These are phyloP conservation scores for Moesziomyces sp. DNA, from an alignment of 1,284 basidiomycete species.

Conservation along the genomic window DNA sequence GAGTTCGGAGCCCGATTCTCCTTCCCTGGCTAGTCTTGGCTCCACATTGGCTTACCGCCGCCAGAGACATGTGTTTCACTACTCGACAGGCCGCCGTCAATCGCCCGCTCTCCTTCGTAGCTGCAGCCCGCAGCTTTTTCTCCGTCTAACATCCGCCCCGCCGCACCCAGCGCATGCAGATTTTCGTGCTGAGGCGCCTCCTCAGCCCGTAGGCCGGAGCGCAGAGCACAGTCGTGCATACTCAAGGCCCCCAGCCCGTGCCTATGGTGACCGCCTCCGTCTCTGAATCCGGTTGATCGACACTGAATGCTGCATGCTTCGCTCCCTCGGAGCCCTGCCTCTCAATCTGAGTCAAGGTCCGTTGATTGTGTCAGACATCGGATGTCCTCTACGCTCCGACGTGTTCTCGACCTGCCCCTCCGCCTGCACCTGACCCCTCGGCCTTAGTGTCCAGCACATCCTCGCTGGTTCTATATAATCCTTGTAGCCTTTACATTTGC, in stretches of 20 bases:
- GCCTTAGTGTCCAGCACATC: not conserved
- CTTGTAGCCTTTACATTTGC: not conserved
- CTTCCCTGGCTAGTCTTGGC: not conserved
- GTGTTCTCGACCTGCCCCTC: conserved; percentile 2
- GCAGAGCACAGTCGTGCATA: too few relatives aligned
- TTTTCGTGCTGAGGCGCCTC: not conserved
- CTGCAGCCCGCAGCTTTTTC: not conserved
- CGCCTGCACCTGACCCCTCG: not conserved
- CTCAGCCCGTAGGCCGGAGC: not conserved
- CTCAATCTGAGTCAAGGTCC: conserved; percentile 18
- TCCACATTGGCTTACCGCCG: not conserved
- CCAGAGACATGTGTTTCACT: not conserved
- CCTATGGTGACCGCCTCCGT: not conserved
- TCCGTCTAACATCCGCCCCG: not conserved
- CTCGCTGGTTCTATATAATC: conserved; percentile 17
- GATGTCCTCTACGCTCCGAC: not conserved
- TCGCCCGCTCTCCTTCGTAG: not conserved
- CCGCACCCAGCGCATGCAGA: not conserved
- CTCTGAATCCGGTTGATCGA: conserved; percentile 26
- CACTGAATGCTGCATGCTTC: not conserved
- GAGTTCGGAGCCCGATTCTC: conserved; percentile 13
- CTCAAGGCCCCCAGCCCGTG: too few relatives aligned
- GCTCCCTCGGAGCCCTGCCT: not conserved
- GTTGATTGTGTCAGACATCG: conserved; percentile 27
- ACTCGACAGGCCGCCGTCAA: not conserved